Evolutionary conservation across 2,329 filamentous ascomycete genomes (phyloP), one percentile per base, ranked within the genome.

Genomic region (Stagonosporopsis chrysanthemi): DNA sequence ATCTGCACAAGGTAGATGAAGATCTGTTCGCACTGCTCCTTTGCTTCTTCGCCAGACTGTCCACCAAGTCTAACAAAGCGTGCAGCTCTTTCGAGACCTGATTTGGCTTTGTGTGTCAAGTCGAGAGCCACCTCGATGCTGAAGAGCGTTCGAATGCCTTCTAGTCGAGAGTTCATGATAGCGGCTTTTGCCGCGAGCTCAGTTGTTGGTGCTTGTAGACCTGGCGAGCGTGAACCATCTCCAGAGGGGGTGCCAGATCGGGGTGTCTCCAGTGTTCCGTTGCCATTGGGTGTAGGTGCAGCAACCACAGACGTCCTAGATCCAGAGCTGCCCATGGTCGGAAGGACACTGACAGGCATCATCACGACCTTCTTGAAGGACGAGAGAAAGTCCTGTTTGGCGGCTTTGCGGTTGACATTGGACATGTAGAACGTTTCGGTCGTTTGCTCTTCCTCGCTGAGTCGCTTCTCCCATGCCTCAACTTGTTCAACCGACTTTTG

Each of bases 311-410:
- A 68, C 60, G 76, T 81, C 40, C 72, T 73, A 17, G 81, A 49
- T 36, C 62, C 64, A 7, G 71, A 68, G 15, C 70, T 64, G 22
- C 72, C 72, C 62, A 91, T 85, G 43, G 85, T 88, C 1, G 92
- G 91, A 4, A 98, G 81, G 8, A 92, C 94, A 49, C 91, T 96
- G 45, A 99, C 94, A 2, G 95, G 95, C 88, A 97, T 96, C 93
- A 99, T 97, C 63, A 99, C 91, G 8, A 99, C 95, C 76, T 98
- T 98, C 73, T 92, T 97, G 82, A 99, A 99, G 0, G 93, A 97
- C 42, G 89, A 95, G 60, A 99, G 75, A 69, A 99, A 99, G 74
- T 99, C 95, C 65, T 92, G 91, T 79, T 99, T 99, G 62, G 96
- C 95, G 1, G 92, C 95, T 74, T 96, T 92, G 24, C 95, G 86